Evolutionary conservation across 108 stramenopile species (phyloP).

Genomic region (Cyclotella baltica): DNA sequence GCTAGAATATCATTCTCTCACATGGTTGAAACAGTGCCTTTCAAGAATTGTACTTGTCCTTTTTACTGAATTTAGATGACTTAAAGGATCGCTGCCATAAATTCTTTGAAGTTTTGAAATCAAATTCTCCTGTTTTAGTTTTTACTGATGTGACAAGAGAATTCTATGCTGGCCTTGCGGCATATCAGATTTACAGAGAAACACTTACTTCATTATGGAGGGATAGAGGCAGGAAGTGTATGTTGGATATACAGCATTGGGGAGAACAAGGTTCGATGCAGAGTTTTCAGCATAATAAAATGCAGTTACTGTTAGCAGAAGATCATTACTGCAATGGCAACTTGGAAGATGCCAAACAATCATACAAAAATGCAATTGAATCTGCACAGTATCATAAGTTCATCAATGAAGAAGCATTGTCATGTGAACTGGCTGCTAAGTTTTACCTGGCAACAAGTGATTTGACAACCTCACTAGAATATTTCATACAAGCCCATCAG

Average conservation of each 20-base stretch:
- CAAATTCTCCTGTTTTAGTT: not conserved
- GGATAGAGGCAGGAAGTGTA: slow-evolving; percentile 7
- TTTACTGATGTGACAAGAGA: not conserved
- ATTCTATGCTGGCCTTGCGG: slow-evolving; percentile 2
- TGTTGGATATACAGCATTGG: slow-evolving; percentile 2
- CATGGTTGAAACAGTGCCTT: not conserved
- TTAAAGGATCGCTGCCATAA: not conserved
- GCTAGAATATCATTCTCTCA: not conserved
- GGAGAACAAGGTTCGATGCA: not conserved
- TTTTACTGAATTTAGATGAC: not conserved
- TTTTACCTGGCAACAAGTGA: too few species aligned
- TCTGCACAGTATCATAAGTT: slow-evolving; percentile 17
- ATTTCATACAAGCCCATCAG: too few species aligned
- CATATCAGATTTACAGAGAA: slow-evolving; percentile 14
- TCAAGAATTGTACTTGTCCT: not conserved
- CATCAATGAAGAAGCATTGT: slow-evolving; percentile 23
- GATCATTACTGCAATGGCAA: slow-evolving; percentile 9
- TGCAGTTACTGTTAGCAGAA: slow-evolving; percentile 8
- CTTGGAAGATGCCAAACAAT: not conserved
- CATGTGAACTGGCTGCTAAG: slow-evolving; percentile 20
- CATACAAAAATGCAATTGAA: slow-evolving; percentile 23
- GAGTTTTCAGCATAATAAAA: slow-evolving; percentile 19
- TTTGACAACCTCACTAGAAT: too few species aligned
- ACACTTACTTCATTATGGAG: not conserved
- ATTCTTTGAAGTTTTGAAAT: not conserved